Evolutionary conservation across 1,284 basidiomycete genomes (phyloP).

Genomic region (Farysia itapuensis): DNA sequence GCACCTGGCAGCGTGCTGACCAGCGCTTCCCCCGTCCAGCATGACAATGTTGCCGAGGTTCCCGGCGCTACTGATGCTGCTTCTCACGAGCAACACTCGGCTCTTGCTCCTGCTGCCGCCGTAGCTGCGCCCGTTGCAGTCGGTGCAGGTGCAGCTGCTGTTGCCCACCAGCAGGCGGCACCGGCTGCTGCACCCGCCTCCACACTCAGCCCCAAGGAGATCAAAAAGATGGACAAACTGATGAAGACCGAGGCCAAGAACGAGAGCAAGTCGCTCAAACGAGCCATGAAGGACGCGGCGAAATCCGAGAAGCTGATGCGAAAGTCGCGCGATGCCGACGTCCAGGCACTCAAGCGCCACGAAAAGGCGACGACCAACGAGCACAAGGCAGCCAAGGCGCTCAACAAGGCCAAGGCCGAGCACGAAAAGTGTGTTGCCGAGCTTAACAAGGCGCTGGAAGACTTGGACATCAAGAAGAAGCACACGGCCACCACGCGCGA

Average conservation of each 20-base stretch:
- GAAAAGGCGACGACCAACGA: slow-evolving; percentile 44
- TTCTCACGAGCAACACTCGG: slow-evolving; percentile 4
- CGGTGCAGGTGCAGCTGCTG: slow-evolving; percentile 4
- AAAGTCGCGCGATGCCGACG: slow-evolving; percentile 47
- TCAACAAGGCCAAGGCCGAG: slow-evolving; percentile 41
- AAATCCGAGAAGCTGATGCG: slow-evolving; percentile 45
- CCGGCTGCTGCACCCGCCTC: slow-evolving; percentile 18
- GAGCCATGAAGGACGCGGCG: slow-evolving; percentile 47
- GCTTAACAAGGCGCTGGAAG: slow-evolving; percentile 44
- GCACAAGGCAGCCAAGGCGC: slow-evolving; percentile 48
- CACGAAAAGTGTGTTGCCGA: slow-evolving; percentile 45
- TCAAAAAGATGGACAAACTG: slow-evolving; percentile 54
- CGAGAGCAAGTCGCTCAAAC: slow-evolving; percentile 47
- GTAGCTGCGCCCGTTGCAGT: slow-evolving; percentile 4
- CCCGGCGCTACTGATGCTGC: neutral
- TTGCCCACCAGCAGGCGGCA: slow-evolving; percentile 12
- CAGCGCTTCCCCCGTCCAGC: slow-evolving; percentile 1
- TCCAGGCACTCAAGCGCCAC: slow-evolving; percentile 47
- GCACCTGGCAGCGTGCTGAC: slow-evolving; percentile 9
- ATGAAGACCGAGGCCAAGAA: slow-evolving; percentile 51
- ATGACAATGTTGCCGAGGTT: too few species aligned
- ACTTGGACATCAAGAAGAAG: slow-evolving; percentile 53
- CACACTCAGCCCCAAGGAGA: slow-evolving; percentile 37
- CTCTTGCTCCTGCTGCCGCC: slow-evolving; percentile 10
- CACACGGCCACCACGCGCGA: slow-evolving; percentile 39